Base-by-base conservation (phyloP, 2,329 filamentous ascomycete species). In the Pseudopyricularia javanii region DNA sequence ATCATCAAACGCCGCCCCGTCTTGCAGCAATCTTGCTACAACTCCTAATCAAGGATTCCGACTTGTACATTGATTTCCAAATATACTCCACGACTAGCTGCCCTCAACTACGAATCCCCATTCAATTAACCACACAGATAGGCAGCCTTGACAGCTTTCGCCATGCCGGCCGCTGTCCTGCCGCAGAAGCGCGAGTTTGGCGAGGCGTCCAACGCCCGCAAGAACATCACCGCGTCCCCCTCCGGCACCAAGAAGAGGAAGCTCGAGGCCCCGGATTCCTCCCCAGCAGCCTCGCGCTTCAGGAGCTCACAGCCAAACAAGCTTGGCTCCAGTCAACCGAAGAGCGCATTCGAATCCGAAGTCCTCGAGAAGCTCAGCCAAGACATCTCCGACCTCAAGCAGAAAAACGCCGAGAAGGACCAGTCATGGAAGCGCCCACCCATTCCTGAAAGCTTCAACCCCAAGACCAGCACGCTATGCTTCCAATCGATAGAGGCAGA, bases 401-500 rank as follows among this genome's bases (percentile, higher is more conserved):
- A 88, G 62, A 88, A 79, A 68, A 97, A 94, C 68, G 78, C 87
- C 2, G 93, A 98, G 65, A 94, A 85, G 66, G 91, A 97, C 66
- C 93, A 98, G 68, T 79, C 88, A 64, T 98, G 93, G 94, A 83
- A 85, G 48, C 74, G 79, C 1, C 79, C 79, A 6, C 73, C 76
- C 0, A 49, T 68, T 0, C 70, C 79, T 4, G 66, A 64, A n/a
- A 66, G 71, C 52, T 80, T 79, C 55, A 59, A 70, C 55, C 75
- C 83, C 8, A 65, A 77, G 51, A 80, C 70, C 34, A 82, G 93
- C 58, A 83, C 72, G 58, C 74, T 98, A n/a, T 82, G 79, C 58
- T 97, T 98, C 64, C 93, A 98, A 70, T 86, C 94, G 63, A 98
- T 98, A 59, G 94, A 98, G 63, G 86, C 83, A 1, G 91, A 97